Evolutionary conservation across 108 stramenopile genomes (phyloP), one percentile per base, ranked within the genome.

Genomic region (Aurantiochytrium sp.): DNA sequence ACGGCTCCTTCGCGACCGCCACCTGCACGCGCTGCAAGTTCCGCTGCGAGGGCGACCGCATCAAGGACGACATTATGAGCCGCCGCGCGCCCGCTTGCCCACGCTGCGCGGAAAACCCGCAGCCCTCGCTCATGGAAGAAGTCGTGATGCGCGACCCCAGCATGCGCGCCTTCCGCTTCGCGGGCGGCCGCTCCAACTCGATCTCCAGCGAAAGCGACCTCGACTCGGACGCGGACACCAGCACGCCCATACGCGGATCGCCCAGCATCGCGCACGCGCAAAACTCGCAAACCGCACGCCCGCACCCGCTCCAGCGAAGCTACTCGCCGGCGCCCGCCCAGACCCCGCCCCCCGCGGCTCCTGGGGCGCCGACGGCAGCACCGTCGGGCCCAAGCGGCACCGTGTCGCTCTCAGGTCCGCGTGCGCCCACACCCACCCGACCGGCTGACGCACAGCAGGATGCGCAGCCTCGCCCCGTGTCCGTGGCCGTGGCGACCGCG

Each of bases 1-100:
- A 98, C 87, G 97, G 97, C 27, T 93, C 95, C 85, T 96, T 97
- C 68, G 41, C 85, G 4, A 36, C 89, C 4, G 87, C 86, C 21
- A 52, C 68, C 4, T 91, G 91, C 59, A 68, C 68, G 4, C 12
- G 37, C 32, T 92, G 89, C 69, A 55, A 55, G 53, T 45, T 37
- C 30, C 87, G 68, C 36, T 87, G 69, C 87, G 55, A 37, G 21
- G 89, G 87, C 4, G 87, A 68, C 36, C 87, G 87, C 52, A 90
- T 90, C 54, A 53, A 88, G 54, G 91, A 55, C 32, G 86, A 86
- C 42, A 48, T 85, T 22, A 32, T 45, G 19, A 12, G 5, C 24
- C 41, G 53, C 22, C 55, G 55, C 22, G 45, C 85, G 54, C 89
- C 86, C 24, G 34, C 8, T 24, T 86, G 86, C 42, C 86, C 59